Evolutionary conservation across 495 filamentous ascomycete genomes (phyloP).

Genomic region (Penicillium alfredii): DNA sequence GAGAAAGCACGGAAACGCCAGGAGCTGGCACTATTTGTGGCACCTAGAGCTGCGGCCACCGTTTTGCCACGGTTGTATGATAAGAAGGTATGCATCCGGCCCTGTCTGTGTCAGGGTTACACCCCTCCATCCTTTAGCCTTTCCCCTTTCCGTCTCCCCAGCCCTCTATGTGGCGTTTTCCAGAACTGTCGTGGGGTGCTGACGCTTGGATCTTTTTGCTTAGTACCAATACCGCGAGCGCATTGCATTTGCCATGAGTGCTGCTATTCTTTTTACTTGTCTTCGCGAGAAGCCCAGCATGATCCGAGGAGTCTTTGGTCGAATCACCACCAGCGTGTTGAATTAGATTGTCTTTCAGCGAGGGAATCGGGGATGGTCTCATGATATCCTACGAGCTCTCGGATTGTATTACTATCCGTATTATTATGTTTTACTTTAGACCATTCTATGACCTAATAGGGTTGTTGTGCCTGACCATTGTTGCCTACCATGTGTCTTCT

Average conservation of each 20-base stretch:
- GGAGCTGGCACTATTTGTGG: slow-evolving; percentile 81
- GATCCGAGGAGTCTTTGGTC: slow-evolving; percentile 73
- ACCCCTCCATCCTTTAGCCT: slow-evolving; percentile 8
- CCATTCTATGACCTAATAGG: too few species aligned
- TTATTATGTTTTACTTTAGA: not conserved
- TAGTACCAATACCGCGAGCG: slow-evolving; percentile 73
- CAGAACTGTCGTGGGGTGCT: slow-evolving; percentile 13
- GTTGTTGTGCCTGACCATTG: too few species aligned
- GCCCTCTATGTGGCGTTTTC: slow-evolving; percentile 8
- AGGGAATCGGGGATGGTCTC: not conserved
- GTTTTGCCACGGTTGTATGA: slow-evolving; percentile 70
- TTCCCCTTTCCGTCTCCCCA: slow-evolving; percentile 1
- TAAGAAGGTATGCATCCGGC: slow-evolving; percentile 43
- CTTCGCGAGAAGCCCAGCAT: slow-evolving; percentile 56
- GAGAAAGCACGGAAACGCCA: slow-evolving; percentile 64
- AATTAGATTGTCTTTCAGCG: slow-evolving; percentile 9
- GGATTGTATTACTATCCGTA: slow-evolving; percentile 13
- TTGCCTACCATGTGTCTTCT: too few species aligned
- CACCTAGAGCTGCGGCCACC: slow-evolving; percentile 73
- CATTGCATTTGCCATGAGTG: slow-evolving; percentile 64
- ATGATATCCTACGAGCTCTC: not conserved
- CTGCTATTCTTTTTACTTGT: slow-evolving; percentile 69
- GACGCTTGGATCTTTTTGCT: slow-evolving; percentile 18
- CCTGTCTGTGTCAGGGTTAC: slow-evolving; percentile 21
- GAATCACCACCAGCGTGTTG: slow-evolving; percentile 54